phyloP scores from a whole-genome alignment of 495 filamentous ascomycete species.

The Stereocaulon alpinum region DNA sequence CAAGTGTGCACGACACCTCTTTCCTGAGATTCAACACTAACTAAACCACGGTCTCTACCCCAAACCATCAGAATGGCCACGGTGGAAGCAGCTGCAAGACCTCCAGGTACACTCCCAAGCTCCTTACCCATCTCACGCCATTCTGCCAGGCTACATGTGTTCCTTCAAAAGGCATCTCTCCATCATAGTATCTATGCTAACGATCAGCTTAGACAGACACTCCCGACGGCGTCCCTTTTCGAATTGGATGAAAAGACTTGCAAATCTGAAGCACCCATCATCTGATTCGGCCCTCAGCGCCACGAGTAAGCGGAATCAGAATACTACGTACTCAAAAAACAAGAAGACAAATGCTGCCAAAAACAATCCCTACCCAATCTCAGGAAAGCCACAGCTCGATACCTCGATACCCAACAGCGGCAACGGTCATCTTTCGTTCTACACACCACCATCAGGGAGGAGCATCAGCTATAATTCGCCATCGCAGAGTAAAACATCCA shows the following conservation, averaged over 20 bases:
- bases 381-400: slow-evolving; percentile 37
- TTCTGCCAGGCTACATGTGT: background rate
- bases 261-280: slow-evolving; percentile 61
- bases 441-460: slow-evolving; percentile 33
- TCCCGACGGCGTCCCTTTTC: slow-evolving; percentile 77
- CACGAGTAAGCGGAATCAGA: slow-evolving; percentile 39
- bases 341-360: slow-evolving; percentile 53
- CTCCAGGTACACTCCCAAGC: slow-evolving; percentile 47
- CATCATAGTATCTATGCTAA: slow-evolving; percentile 6
- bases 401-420: slow-evolving; percentile 32
- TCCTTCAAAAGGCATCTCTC: too few relatives aligned
- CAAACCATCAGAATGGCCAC: slow-evolving; percentile 46
- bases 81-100: slow-evolving; percentile 51
- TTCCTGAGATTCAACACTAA: background rate
- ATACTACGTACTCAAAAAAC: slow-evolving; percentile 31
- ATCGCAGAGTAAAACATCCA: slow-evolving; percentile 43
- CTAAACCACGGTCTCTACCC: background rate
- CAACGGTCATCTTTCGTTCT: slow-evolving; percentile 50
- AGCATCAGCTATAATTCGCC: slow-evolving; percentile 31
- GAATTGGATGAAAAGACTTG: slow-evolving; percentile 87
- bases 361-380: slow-evolving; percentile 79
- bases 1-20: background rate
- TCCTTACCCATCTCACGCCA: background rate
- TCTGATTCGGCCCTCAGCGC: slow-evolving; percentile 40
- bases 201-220: slow-evolving; percentile 45